Base-by-base conservation (phyloP, 2,329 filamentous ascomycete genomes). In the Magnaporthiopsis incrustans region DNA sequence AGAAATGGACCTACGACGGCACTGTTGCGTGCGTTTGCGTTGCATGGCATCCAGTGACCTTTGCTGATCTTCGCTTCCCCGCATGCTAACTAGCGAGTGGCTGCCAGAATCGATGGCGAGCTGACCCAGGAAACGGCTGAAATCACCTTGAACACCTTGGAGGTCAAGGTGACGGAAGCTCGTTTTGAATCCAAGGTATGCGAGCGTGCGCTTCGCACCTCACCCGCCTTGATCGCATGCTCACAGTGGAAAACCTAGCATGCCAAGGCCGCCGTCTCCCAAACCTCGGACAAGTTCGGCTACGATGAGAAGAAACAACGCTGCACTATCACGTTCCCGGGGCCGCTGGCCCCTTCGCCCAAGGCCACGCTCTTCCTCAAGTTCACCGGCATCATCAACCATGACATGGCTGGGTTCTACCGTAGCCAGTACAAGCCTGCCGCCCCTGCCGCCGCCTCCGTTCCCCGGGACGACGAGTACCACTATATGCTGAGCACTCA, bases 391-490 rank as follows among this genome's bases (percentile, higher is more conserved):
- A 83, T 82, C 58, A 79, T 97, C 71, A 97, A 96, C 76, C 91
- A 96, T 75, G 94, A 95, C 78, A 96, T 98, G 92, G 93, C 93
- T 61, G 94, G 94, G 60, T 98, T 98, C 84, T 98, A 98, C 79
- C 87, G 90, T 67, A 73, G 72, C 63, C 73, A 95, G 79, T 99
- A 99, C 78, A 96, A 92, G 81, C 91, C 93, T 15, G 78, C 84
- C 63, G 44, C 84, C 56, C 80, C 89, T 44, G 85, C 92, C 8
- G 84, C 90, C 60, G 79, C 87, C 57, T 92, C 91, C 15, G 92
- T 96, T 1, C 90, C 92, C 33, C 89, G 83, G 72, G 92, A 88
- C 68, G 81, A 82, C 60, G 82, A 87, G 70, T 85, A 82, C 73
- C 84, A 86, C 75, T 84, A 85, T 73, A 93, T 94, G 90, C 81